Evolutionary conservation across 331 rosid species (phyloP), one percentile per base, ranked within the genome.

Genomic region (Acacia pycnantha): DNA sequence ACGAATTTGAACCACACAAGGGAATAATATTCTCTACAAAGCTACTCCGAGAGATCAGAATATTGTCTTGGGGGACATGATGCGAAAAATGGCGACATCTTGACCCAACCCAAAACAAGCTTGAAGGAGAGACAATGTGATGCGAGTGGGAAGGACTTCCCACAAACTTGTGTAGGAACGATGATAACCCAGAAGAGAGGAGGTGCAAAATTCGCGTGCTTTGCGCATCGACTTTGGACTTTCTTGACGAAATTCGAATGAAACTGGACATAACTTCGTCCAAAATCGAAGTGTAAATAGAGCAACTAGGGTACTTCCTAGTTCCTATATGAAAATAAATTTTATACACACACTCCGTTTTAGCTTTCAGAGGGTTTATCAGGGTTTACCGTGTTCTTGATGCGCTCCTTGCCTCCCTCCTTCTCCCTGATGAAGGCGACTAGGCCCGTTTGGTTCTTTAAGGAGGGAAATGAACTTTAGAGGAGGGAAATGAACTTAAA

Each of bases 241-340:
- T 80, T 61, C 82, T 76, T 13, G 72, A 77, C 16, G 87, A 80
- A 82, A 74, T 86, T 83, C 82, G 88, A 11, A 82, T 70, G 26
- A 73, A 69, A 44, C 47, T 56, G 77, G 80, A 74, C 82, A 91
- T 86, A 84, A 82, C 88, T 56, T 75, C 74, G 56, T 26, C 77
- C 24, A 31, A 37, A 3, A 40, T 27, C 19, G 35, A 15, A 50
- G 24, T 50, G 37, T 6, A 41, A 78, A n/a, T 16, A 48, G 27
- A 22, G 66, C 44, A 26, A 78, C 15, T 11, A 74, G 24, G 33
- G 46, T 9, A 8, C 4, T 62, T 41, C 62, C 44, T 40, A 4
- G 11, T 54, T 56, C 29, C 64, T 26, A 4, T 9, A 24, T 40
- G 19, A 31, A 76, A 58, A 24, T 33, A 58, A 7, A 53, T 9